phyloP scores from a whole-genome alignment of 768 basidiomycete genomes.

The Hypsizygus marmoreus region DNA sequence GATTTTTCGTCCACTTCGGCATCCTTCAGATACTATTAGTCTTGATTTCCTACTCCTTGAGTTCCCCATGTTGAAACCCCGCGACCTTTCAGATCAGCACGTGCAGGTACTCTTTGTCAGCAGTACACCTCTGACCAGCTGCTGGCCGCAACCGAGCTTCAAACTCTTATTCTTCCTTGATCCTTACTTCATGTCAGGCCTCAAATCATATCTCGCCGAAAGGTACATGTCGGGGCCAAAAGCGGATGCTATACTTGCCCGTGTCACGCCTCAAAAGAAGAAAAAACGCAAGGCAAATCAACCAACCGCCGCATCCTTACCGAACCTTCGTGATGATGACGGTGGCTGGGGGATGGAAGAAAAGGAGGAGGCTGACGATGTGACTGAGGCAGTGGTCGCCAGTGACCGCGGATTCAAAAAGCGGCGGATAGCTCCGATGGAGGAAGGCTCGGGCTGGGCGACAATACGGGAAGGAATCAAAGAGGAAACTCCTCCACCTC shows the following conservation, averaged over 20 bases:
- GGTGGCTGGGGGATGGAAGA: slow-evolving; percentile 61
- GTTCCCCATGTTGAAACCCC: no score
- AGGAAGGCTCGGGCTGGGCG: slow-evolving; percentile 64
- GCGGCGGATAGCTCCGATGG: slow-evolving; percentile 43
- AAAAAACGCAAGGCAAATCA: slow-evolving; percentile 69
- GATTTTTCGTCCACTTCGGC: no score
- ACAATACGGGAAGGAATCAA: slow-evolving; percentile 60
- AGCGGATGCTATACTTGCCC: slow-evolving; percentile 90
- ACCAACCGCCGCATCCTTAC: slow-evolving; percentile 25
- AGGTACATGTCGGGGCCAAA: slow-evolving; percentile 98
- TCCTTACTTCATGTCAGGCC: slow-evolving; percentile 39
- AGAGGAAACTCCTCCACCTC: slow-evolving; percentile 53
- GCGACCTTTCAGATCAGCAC: no score
- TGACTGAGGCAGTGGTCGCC: slow-evolving; percentile 66
- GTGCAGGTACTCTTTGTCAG: slow-evolving; percentile 6
- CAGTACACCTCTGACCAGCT: no score
- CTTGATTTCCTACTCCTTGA: no score
- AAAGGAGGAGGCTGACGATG: slow-evolving; percentile 56
- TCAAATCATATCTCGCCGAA: slow-evolving; percentile 85
- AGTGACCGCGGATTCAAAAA: slow-evolving; percentile 82
- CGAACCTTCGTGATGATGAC: slow-evolving; percentile 68
- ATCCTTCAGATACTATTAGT: no score
- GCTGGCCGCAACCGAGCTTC: not conserved
- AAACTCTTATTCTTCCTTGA: not conserved
- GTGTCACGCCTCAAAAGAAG: slow-evolving; percentile 62